A percentile compares a stretch with the other conserved stretches of the same genome.
Conservation (phyloP, 768 basidiomycete genomes). For the Pleurotus pulmonarius region DNA sequence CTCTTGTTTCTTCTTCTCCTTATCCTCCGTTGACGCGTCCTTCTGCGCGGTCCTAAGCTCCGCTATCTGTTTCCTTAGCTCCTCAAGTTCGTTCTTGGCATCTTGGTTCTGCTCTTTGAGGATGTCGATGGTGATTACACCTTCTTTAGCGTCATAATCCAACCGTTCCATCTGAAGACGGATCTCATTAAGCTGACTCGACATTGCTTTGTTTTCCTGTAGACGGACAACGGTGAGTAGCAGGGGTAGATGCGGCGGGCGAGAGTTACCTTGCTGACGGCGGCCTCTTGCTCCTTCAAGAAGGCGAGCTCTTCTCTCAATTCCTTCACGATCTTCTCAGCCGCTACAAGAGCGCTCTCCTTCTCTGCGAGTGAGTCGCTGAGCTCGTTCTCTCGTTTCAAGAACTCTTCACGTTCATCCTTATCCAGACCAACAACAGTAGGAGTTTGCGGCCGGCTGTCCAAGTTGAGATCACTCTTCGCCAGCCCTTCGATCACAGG, state of each 20-base stretch:
- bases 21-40: conserved; percentile 88
- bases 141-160: conserved; percentile 95
- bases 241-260: background rate
- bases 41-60: conserved; percentile 81
- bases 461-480: conserved; percentile 45
- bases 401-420: conserved; percentile 96
- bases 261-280: conserved; percentile 62
- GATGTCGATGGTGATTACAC: conserved; percentile 87
- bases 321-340: conserved; percentile 85
- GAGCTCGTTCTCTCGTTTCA: conserved; percentile 94
- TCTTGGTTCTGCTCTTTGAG: conserved; percentile 93
- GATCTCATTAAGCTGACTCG: conserved; percentile 88
- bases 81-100: conserved; percentile 83
- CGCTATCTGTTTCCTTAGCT: conserved; percentile 73
- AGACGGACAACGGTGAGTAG: conserved; percentile 4
- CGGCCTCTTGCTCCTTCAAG: conserved; percentile 86
- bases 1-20: conserved; percentile 98
- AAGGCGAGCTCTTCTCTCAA: conserved; percentile 85
- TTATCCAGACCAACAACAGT: conserved; percentile 85
- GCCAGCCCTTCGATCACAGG: conserved; percentile 70
- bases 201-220: conserved; percentile 93
- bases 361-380: conserved; percentile 90
- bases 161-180: conserved; percentile 88
- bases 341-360: conserved; percentile 75
- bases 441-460: conserved; percentile 90